Evolutionary conservation across 1,284 basidiomycete species (phyloP).

Genomic region (Mixia osmundae): DNA sequence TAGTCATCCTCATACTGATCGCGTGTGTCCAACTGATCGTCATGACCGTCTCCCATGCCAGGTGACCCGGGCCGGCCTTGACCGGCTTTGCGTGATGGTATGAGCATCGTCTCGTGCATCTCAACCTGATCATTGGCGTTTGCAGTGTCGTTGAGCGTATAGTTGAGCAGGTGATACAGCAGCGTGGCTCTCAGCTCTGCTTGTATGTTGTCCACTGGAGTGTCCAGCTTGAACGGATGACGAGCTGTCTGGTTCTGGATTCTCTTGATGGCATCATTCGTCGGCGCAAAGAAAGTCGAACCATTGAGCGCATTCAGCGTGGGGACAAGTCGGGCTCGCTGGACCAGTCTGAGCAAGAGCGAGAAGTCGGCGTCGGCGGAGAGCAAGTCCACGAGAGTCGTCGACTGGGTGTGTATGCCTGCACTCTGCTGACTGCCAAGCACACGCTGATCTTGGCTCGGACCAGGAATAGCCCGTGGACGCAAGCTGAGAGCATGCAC

Average conservation of each 20-base stretch:
- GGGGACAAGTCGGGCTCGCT: constrained; percentile 68
- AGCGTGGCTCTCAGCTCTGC: constrained; percentile 66
- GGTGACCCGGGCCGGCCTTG: neutral
- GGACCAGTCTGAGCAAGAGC: constrained; percentile 53
- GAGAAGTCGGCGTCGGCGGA: constrained; percentile 31
- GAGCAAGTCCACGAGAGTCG: constrained; percentile 56
- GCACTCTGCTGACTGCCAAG: too few relatives aligned
- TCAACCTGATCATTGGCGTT: neutral
- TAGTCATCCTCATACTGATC: constrained; percentile 21
- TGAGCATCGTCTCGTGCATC: neutral
- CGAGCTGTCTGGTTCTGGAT: neutral
- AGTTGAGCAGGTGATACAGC: constrained; percentile 85
- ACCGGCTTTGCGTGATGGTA: constrained; percentile 1
- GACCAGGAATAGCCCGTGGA: too few relatives aligned
- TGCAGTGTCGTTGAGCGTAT: constrained; percentile 31
- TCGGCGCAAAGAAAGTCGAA: constrained; percentile 79
- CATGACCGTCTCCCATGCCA: too few relatives aligned
- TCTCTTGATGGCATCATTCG: constrained; percentile 52
- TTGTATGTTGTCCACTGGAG: constrained; percentile 47
- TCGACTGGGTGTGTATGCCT: constrained; percentile 2
- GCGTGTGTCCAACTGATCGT: constrained; percentile 10
- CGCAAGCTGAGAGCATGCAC: too few relatives aligned
- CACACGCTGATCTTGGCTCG: too few relatives aligned
- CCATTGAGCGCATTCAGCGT: constrained; percentile 64
- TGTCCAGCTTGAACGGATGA: neutral